Conservation (phyloP, 2,329 filamentous ascomycete species). For the Cryphonectria nitschkei region DNA sequence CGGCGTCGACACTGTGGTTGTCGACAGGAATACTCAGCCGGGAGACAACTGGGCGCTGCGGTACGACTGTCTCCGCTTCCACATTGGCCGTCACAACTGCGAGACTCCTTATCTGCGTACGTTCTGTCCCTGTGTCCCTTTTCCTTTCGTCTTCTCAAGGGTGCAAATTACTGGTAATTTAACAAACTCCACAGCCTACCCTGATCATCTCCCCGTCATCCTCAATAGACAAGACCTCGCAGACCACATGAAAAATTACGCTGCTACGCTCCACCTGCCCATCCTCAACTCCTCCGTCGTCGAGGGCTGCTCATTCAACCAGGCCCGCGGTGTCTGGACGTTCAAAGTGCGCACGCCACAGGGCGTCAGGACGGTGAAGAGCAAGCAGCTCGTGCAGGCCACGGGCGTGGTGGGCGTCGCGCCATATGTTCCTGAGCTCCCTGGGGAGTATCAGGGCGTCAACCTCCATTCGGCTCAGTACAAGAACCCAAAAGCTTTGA, state of each 20-base stretch:
- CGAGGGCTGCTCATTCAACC: constrained; percentile 44
- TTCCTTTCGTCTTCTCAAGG: constrained; percentile 39
- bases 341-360: constrained; percentile 37
- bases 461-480: constrained; percentile 49
- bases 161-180: background rate
- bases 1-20: constrained; percentile 40
- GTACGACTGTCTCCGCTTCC: constrained; percentile 45
- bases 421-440: constrained; percentile 45
- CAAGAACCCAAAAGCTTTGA: constrained; percentile 42
- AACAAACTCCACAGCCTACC: constrained; percentile 39
- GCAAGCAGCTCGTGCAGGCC: constrained; percentile 52
- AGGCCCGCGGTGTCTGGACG: constrained; percentile 42
- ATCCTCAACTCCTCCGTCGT: constrained; percentile 47
- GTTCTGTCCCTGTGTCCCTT: constrained; percentile 35
- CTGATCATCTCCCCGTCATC: constrained; percentile 46
- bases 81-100: constrained; percentile 42
- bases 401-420: constrained; percentile 49
- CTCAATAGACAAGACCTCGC: constrained; percentile 51
- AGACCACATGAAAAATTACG: constrained; percentile 53
- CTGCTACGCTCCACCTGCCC: constrained; percentile 52
- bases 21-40: constrained; percentile 39
- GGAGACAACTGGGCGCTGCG: constrained; percentile 46
- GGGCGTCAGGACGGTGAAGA: constrained; percentile 36
- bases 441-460: constrained; percentile 46
- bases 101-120: constrained; percentile 41